Evolutionary conservation across 2,329 filamentous ascomycete species (phyloP).

Genomic region (Neopestalotiopsis rosae): DNA sequence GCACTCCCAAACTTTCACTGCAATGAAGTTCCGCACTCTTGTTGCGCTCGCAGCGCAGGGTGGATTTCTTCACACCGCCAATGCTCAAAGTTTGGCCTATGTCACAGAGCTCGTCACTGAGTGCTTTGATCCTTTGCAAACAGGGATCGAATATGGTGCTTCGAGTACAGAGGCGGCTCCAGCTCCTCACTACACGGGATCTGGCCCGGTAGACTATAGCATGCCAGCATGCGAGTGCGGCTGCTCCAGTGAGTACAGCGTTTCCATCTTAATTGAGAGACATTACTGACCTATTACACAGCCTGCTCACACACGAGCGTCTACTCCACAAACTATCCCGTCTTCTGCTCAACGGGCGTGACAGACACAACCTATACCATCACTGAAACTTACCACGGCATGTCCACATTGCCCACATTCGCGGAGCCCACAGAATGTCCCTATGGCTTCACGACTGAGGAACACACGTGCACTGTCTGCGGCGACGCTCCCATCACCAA

Average conservation of each 20-base stretch:
- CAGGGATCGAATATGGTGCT: not conserved
- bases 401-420: not conserved
- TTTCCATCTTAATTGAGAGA: not conserved
- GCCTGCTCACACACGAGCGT: not conserved
- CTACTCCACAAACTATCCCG: not conserved
- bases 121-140: not conserved
- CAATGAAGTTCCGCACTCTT: not conserved
- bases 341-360: not conserved
- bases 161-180: not conserved
- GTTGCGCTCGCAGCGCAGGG: not conserved
- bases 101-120: not conserved
- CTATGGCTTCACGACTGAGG: not conserved
- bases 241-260: not conserved
- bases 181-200: not conserved
- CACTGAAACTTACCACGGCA: not conserved
- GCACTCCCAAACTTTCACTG: not conserved
- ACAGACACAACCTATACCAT: not conserved
- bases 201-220: not conserved
- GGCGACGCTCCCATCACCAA: not conserved
- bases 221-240: constrained; percentile 1
- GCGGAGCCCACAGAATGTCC: not conserved
- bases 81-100: not conserved
- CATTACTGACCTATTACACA: not conserved
- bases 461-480: not conserved
- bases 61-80: not conserved